phyloP scores from a whole-genome alignment of 495 filamentous ascomycete species.

The Daldinia decipiens region DNA sequence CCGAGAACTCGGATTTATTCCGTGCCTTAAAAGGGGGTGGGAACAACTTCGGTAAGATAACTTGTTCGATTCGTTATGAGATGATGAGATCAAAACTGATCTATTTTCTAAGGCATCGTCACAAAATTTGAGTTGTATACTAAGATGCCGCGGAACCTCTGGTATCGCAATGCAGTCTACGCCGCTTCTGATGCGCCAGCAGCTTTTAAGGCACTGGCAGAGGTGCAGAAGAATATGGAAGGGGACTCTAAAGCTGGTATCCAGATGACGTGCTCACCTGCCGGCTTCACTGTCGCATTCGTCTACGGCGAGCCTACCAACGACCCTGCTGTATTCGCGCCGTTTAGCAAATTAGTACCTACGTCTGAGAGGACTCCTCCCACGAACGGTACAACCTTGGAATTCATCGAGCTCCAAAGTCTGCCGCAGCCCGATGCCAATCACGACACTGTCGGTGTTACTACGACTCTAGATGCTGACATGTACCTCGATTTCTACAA shows the following conservation, averaged over 20 bases:
- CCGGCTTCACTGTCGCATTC: not conserved
- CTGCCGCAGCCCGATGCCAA: not conserved
- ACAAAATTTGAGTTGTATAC: not conserved
- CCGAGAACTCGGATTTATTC: not conserved
- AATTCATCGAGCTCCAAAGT: not conserved
- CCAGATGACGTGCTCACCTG: not conserved
- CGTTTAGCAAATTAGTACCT: not conserved
- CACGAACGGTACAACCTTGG: not conserved
- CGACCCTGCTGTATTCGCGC: slow-evolving; percentile 1
- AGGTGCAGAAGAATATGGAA: slow-evolving; percentile 3
- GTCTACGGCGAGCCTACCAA: not conserved
- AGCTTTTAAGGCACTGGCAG: not conserved
- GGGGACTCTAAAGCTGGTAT: not conserved
- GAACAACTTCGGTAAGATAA: not conserved
- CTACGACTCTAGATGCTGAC: not conserved
- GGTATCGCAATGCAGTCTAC: slow-evolving; percentile 3
- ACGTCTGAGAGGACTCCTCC: slow-evolving; percentile 1
- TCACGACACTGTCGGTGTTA: slow-evolving; percentile 1
- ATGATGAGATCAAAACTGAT: not conserved
- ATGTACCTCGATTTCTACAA: not conserved
- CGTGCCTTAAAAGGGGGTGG: slow-evolving; percentile 1
- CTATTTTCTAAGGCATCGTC: not conserved
- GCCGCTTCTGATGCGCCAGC: not conserved
- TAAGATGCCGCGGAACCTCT: not conserved
- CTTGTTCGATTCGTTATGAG: not conserved